Conservation (phyloP, 176 grass and related monocot genomes). For the Otatea glauca region DNA sequence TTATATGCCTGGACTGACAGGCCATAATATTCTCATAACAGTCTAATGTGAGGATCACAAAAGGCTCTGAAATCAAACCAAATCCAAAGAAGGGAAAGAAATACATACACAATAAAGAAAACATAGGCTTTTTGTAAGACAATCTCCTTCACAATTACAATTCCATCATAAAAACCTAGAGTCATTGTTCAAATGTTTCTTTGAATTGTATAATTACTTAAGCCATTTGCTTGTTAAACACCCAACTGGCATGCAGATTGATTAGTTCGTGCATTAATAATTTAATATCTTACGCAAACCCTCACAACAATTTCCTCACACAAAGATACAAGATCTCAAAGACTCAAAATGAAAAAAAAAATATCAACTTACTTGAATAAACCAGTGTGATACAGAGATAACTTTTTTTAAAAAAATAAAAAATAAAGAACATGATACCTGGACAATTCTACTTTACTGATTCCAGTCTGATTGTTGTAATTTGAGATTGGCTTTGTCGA, state of each 20-base stretch:
- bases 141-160: not conserved
- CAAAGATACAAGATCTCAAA: not conserved
- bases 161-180: not conserved
- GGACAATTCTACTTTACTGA: constrained; percentile 20
- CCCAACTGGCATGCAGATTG: not conserved
- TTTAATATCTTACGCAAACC: not conserved
- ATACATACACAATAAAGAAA: not conserved
- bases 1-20: not conserved
- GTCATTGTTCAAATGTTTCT: not conserved
- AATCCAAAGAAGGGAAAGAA: not conserved
- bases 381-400: constrained; percentile 7
- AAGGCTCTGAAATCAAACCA: constrained; percentile 21
- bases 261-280: not conserved
- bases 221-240: constrained; percentile 35
- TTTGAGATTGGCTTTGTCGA: constrained; percentile 33
- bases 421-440: not conserved
- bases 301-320: not conserved
- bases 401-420: not conserved
- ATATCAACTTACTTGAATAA: constrained; percentile 10
- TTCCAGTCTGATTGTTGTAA: constrained; percentile 4
- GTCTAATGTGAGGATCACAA: not conserved
- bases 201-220: not conserved
- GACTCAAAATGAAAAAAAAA: not conserved
- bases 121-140: not conserved
- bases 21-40: not conserved